phyloP scores from a whole-genome alignment of 768 basidiomycete species.

The Rhodotorula paludigena region DNA sequence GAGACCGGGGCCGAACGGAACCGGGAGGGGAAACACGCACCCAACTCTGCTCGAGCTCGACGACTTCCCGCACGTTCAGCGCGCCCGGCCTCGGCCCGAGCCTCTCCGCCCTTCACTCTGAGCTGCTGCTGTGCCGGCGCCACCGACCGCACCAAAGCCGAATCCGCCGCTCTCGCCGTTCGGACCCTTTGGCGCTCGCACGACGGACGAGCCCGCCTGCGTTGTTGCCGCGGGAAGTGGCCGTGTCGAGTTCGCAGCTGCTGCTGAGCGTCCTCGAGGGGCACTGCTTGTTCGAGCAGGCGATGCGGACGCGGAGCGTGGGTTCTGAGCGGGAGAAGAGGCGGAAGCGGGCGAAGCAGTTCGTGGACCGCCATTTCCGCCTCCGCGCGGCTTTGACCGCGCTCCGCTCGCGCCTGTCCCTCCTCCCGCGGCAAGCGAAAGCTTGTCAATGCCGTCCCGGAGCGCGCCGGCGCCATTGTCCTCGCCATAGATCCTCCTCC shows the following conservation, averaged over 20 bases:
- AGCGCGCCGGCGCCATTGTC: not conserved
- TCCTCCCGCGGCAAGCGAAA: not conserved
- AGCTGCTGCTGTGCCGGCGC: not conserved
- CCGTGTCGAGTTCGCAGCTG: not conserved
- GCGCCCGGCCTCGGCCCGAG: not conserved
- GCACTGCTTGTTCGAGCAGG: too few relatives aligned
- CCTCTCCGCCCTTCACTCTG: not conserved
- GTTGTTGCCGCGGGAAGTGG: not conserved
- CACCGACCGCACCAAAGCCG: not conserved
- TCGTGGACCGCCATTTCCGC: not conserved
- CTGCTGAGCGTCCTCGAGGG: too few relatives aligned
- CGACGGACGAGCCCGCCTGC: not conserved
- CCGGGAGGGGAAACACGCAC: too few relatives aligned
- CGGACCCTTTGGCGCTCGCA: conserved; percentile 4
- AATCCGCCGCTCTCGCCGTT: not conserved
- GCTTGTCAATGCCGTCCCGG: not conserved
- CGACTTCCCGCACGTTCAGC: too few relatives aligned
- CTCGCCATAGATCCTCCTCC: conserved; percentile 30
- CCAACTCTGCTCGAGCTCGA: too few relatives aligned
- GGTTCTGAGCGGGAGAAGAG: not conserved
- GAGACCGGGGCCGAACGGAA: too few relatives aligned
- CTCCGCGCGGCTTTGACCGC: too few relatives aligned
- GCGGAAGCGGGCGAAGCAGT: not conserved
- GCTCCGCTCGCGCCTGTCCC: too few relatives aligned
- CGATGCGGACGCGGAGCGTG: too few relatives aligned